Base-by-base conservation (phyloP, 768 basidiomycete genomes). In the Rhizopogon roseolus region DNA sequence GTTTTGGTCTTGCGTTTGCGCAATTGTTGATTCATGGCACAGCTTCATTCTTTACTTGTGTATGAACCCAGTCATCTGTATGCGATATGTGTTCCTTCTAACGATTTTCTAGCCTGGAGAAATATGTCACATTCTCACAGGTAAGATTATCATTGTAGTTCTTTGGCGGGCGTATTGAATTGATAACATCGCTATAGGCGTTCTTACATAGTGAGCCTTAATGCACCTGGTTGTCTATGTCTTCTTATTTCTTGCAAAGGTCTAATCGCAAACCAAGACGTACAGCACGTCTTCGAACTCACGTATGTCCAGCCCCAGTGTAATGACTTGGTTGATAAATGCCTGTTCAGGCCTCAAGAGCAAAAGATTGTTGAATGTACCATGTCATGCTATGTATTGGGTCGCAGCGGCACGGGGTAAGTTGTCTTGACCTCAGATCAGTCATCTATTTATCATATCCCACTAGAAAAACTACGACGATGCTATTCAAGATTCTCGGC, bases 401-500 rank as follows among this genome's bases (percentile, higher is more conserved):
- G 87, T 0, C 73, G 88, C 25, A 88, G 86, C 60, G 88, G 88
- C 3, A 89, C 88, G 0, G 88, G 87, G 87, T 86, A 59, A 14
- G 41, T 22, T 11, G 75, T 52, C 11, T 36, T 29, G 0, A 2
- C 22, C 6, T 32, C 19, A 48, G 17, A 39, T 11, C 22, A 14
- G 40, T 27, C 39, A 19, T 17, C 5, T 19, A 8, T n/a, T 25
- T 36, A 1, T 11, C 22, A 5, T 16, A 11, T 53, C 55, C 42
- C 5, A 19, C 16, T 40, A 87, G 87, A 1, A 88, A 88, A 75
- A 89, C 85, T 0, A 89, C 88, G 0, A 84, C 86, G 0, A 87
- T 90, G 77, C 70, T 90, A 1, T 86, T 84, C 71, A 88, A 86
- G 64, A 88, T 90, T 78, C 72, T 88, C 2, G 77, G 79, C 1